Conservation (phyloP, 495 filamentous ascomycete species). For the Penicillium silybi region DNA sequence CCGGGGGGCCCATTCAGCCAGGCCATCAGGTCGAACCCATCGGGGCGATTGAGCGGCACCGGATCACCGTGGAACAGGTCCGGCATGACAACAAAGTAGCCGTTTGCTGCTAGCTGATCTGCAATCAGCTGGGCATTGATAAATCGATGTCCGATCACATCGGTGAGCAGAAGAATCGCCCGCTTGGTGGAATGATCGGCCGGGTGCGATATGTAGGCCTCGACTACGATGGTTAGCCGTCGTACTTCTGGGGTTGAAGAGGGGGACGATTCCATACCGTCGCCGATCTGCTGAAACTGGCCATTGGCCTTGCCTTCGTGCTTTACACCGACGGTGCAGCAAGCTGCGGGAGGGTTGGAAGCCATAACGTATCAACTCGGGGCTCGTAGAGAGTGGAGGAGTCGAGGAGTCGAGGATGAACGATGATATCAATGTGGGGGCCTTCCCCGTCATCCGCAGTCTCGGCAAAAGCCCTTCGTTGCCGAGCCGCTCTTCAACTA, state of each 20-base stretch:
- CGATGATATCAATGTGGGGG: not conserved
- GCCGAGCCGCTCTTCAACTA: not conserved
- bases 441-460: not conserved
- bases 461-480: not conserved
- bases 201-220: conserved; percentile 29
- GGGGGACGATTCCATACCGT: conserved; percentile 11
- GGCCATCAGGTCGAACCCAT: conserved; percentile 22
- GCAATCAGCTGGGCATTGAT: conserved; percentile 46
- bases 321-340: conserved; percentile 42
- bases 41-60: conserved; percentile 25
- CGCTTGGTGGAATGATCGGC: conserved; percentile 14
- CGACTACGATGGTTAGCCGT: conserved; percentile 13
- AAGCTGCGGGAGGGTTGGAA: conserved; percentile 42
- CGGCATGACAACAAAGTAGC: conserved; percentile 69
- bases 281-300: conserved; percentile 20
- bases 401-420: not conserved
- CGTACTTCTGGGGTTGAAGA: not conserved
- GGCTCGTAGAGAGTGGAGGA: too few species aligned
- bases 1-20: conserved; percentile 41
- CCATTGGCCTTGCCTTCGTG: conserved; percentile 32
- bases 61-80: conserved; percentile 43
- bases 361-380: conserved; percentile 32
- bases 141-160: conserved; percentile 35
- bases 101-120: conserved; percentile 73
- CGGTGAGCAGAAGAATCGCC: conserved; percentile 29